Evolutionary conservation across 1,284 basidiomycete species (phyloP), one percentile per base, ranked within the genome.

Genomic region (Apiotrichum siamense): DNA sequence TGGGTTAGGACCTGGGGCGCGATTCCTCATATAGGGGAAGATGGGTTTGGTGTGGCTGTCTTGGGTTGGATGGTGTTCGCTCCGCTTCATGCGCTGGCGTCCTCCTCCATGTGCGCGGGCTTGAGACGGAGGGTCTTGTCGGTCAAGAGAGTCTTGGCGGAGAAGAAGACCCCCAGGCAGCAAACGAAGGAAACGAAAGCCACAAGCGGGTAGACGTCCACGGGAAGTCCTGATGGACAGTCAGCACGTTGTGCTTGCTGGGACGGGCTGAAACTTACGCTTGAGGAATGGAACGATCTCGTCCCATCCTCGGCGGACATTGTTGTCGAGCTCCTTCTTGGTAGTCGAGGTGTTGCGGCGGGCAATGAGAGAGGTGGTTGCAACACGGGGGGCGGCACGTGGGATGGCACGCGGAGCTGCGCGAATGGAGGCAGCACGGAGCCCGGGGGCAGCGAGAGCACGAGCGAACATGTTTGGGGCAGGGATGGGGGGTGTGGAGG

Each of bases 171-270:
- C 26, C 47, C 47, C 20, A 49, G 47, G 26, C n/a, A 20, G 26
- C 32, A 37, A 9, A 44, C 47, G 26, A 49, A 49, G 18, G 47
- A 49, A 1, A 49, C 40, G 26, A 49, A 43, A 12, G 15, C 41
- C 17, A 49, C 47, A 35, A 49, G 47, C 7, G 47, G 47, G 47
- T 43, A 49, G 20, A 44, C 47, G 26, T 49, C 47, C 26, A 49
- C 47, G 33, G 47, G 47, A 35, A 49, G 23, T 26, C 47, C 41
- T 49, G 24, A 4, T n/a, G n/a, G n/a, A 31, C 10, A 20, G 45
- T 39, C n/a, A 47, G 36, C 13, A n/a, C 13, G 23, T 3, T 18
- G 15, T 10, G 7, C 15, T 17, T 4, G 5, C 6, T 39, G 38
- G 12, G 10, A 25, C 9, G 10, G 15, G 10, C 6, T 18, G 7